phyloP scores from a whole-genome alignment of 129 eudicot genomes.

The Escallonia rubra region DNA sequence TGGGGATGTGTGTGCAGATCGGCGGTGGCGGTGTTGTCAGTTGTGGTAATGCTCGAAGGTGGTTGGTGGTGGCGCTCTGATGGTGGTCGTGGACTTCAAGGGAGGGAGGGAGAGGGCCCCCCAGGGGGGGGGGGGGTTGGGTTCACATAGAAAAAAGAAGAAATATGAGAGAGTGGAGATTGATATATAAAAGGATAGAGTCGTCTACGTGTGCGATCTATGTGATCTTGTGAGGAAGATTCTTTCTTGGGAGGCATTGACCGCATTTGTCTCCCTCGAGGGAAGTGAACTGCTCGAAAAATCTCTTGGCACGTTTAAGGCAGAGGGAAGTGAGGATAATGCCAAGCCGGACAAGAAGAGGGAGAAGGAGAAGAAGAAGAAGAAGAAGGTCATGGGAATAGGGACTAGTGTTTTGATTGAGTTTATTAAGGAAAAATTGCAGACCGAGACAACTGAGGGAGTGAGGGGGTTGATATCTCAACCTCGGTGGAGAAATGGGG shows the following conservation, averaged over 20 bases:
- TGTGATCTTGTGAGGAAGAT: constrained; percentile 38
- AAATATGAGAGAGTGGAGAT: no score
- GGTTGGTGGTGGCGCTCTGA: no score
- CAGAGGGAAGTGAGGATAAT: constrained; percentile 19
- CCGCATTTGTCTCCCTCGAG: constrained; percentile 56
- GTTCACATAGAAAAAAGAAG: no score
- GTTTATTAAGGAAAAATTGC: constrained; percentile 48
- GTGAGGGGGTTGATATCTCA: constrained; percentile 8
- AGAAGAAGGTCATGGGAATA: constrained; percentile 66
- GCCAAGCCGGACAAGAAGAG: constrained; percentile 46
- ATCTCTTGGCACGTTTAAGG: neutral
- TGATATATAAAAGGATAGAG: no score
- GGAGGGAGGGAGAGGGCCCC: no score
- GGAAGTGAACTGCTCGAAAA: constrained; percentile 26
- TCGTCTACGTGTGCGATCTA: constrained; percentile 21
- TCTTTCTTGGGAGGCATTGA: constrained; percentile 60
- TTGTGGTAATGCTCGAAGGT: no score
- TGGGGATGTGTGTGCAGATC: no score
- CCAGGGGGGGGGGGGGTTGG: no score
- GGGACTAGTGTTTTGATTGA: constrained; percentile 63
- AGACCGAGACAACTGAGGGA: constrained; percentile 18
- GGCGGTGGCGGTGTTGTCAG: no score
- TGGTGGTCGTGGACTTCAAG: no score
- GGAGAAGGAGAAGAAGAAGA: constrained; percentile 51
- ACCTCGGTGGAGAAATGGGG: constrained; percentile 24